Evolutionary conservation across 2,329 filamentous ascomycete species (phyloP).

Genomic region (Aureobasidium namibiae): DNA sequence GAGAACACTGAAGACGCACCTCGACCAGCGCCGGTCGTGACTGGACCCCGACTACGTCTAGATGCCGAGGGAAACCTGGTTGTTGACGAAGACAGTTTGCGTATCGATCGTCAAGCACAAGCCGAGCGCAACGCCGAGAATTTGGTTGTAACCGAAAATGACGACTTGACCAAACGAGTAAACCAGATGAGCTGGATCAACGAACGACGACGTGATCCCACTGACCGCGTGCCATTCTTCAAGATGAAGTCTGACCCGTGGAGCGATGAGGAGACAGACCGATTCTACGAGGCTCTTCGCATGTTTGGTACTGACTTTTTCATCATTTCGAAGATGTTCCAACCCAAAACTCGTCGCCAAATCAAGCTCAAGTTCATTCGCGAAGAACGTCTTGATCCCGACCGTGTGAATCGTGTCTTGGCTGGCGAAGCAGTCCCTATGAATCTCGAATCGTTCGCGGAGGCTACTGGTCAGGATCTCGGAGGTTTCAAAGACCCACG

Average conservation of each 20-base stretch:
- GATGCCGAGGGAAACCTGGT: slow-evolving; percentile 63
- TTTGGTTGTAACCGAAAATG: slow-evolving; percentile 52
- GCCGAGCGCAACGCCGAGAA: slow-evolving; percentile 44
- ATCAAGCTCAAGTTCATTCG: slow-evolving; percentile 78
- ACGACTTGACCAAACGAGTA: slow-evolving; percentile 66
- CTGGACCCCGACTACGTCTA: slow-evolving; percentile 51
- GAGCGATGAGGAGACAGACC: slow-evolving; percentile 61
- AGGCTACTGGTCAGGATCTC: slow-evolving; percentile 29
- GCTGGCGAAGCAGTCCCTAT: slow-evolving; percentile 34
- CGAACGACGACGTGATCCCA: slow-evolving; percentile 42
- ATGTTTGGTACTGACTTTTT: slow-evolving; percentile 80
- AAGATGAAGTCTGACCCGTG: slow-evolving; percentile 54
- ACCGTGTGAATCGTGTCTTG: slow-evolving; percentile 56
- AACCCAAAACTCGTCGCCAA: slow-evolving; percentile 60
- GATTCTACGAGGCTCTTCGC: slow-evolving; percentile 65
- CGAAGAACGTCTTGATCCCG: slow-evolving; percentile 62
- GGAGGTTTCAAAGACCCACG: slow-evolving; percentile 30
- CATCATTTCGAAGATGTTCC: slow-evolving; percentile 70
- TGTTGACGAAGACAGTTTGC: slow-evolving; percentile 58
- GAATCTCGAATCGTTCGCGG: slow-evolving; percentile 34
- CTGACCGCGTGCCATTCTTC: slow-evolving; percentile 34
- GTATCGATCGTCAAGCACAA: slow-evolving; percentile 60
- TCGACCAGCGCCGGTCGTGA: background rate
- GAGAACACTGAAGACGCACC: slow-evolving; percentile 12
- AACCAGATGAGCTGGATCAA: slow-evolving; percentile 64